Percentiles rank a stretch among this genome's conserved stretches.
Evolutionary conservation across 2,329 filamentous ascomycete species (phyloP).

Genomic region (Akanthomyces muscarius): DNA sequence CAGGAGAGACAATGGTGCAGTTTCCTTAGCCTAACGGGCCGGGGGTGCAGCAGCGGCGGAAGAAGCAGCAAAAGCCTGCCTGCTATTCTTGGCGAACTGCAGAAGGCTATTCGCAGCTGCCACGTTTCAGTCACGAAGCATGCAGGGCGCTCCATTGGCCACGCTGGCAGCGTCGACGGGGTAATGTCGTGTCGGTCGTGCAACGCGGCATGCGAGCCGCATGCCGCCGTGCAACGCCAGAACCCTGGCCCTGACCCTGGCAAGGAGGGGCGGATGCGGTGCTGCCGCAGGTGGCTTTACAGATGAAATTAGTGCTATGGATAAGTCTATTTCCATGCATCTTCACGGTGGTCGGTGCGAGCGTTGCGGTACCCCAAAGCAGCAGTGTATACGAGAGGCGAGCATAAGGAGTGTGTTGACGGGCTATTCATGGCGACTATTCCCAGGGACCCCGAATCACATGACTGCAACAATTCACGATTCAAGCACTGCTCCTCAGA

Average conservation of each 20-base stretch:
- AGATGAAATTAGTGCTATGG: background rate
- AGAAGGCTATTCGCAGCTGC: background rate
- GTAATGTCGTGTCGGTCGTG: slow-evolving; percentile 14
- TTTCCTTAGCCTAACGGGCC: background rate
- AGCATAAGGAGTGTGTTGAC: background rate
- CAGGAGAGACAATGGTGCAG: slow-evolving; percentile 1
- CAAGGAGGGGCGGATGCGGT: background rate
- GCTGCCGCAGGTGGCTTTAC: background rate
- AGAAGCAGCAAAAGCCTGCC: no score
- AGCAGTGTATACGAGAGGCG: background rate
- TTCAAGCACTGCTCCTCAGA: background rate
- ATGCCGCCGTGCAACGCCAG: slow-evolving; percentile 1
- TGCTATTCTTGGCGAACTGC: background rate
- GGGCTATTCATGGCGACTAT: background rate
- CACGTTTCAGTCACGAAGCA: slow-evolving; percentile 10
- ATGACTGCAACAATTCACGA: no score
- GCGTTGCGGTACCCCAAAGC: background rate
- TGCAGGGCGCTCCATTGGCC: background rate
- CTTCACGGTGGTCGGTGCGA: background rate
- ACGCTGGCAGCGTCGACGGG: background rate
- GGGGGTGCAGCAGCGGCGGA: background rate
- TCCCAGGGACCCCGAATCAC: background rate
- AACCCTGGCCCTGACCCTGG: slow-evolving; percentile 1
- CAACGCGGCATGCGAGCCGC: slow-evolving; percentile 10
- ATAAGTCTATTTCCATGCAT: background rate